phyloP scores from a whole-genome alignment of 768 basidiomycete species.

The Calocera cornea region DNA sequence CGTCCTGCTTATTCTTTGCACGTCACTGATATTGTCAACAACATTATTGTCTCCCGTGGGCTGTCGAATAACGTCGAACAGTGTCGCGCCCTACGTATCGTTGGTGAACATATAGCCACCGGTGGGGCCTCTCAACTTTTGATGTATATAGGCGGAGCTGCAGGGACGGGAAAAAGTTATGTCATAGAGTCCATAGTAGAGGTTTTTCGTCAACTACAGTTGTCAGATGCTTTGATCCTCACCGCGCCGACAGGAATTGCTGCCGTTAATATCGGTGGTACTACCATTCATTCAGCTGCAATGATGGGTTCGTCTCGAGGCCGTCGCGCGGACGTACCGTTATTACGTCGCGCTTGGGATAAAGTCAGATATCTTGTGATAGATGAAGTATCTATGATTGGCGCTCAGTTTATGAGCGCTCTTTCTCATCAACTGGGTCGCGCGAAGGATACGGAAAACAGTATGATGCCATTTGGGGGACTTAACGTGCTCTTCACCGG shows the following conservation, averaged over 20 bases:
- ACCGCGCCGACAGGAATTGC: background rate
- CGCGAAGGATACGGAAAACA: background rate
- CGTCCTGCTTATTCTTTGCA: too few relatives aligned
- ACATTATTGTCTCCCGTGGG: too few relatives aligned
- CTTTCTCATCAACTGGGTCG: background rate
- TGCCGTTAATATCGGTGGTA: background rate
- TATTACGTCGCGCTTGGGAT: background rate
- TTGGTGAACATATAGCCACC: background rate
- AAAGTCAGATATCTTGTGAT: background rate
- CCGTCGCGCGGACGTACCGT: background rate
- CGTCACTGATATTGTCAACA: too few relatives aligned
- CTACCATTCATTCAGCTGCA: background rate
- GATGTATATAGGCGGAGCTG: background rate
- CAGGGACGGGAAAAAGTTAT: background rate
- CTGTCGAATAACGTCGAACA: background rate
- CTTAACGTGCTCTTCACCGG: background rate
- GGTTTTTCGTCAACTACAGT: background rate
- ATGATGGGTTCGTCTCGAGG: background rate
- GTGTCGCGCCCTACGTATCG: background rate
- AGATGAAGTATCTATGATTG: background rate
- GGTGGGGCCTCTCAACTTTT: background rate
- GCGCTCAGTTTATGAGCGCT: background rate
- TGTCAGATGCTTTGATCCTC: background rate
- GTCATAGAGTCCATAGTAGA: background rate
- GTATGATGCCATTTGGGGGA: background rate